Conservation (phyloP, 148 eudicot species). For the Vaccinium myrtillus region DNA sequence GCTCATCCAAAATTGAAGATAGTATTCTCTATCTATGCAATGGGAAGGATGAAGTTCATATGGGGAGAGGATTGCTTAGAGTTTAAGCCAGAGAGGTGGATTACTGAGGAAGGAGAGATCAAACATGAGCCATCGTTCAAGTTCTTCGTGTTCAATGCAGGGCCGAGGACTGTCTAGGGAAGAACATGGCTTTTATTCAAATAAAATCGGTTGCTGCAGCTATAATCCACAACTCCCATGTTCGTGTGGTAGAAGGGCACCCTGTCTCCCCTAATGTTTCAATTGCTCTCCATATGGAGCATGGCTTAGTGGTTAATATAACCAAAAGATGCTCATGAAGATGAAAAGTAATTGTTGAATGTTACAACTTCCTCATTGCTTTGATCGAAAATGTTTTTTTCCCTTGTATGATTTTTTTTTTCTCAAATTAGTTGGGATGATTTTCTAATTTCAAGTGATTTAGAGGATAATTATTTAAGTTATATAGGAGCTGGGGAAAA, state of each 20-base stretch:
- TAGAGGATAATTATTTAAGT: too few species aligned
- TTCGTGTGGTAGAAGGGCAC: slow-evolving; percentile 27
- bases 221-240: slow-evolving; percentile 43
- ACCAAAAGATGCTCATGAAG: slow-evolving; percentile 26
- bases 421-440: too few species aligned
- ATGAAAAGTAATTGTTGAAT: too few species aligned
- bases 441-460: too few species aligned
- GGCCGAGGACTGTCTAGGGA: slow-evolving; percentile 47
- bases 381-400: too few species aligned
- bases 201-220: slow-evolving; percentile 48
- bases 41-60: neutral
- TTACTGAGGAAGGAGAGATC: neutral
- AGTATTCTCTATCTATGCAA: slow-evolving; percentile 21
- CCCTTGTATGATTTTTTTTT: too few species aligned
- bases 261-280: slow-evolving; percentile 46
- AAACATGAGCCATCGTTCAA: neutral
- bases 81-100: neutral
- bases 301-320: slow-evolving; percentile 57
- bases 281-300: slow-evolving; percentile 50
- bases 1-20: slow-evolving; percentile 33
- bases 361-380: too few species aligned
- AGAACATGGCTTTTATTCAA: slow-evolving; percentile 49
- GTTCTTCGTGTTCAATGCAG: slow-evolving; percentile 33
- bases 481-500: too few species aligned
- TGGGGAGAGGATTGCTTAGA: neutral